phyloP scores from a whole-genome alignment of 2,329 filamentous ascomycete species.

The Boeremia exigua region DNA sequence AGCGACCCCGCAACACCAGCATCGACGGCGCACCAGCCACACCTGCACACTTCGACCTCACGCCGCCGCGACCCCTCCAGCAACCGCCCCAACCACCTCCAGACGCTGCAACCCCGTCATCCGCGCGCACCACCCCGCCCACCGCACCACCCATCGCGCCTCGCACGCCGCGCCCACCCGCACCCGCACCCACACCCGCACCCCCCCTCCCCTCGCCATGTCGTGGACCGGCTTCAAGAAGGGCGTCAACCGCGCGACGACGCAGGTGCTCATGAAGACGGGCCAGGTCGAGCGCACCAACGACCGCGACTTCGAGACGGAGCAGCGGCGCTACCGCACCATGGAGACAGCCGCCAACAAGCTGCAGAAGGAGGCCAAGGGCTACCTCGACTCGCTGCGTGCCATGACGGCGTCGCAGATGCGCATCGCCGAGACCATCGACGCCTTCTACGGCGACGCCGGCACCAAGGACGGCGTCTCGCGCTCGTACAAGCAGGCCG shows the following conservation, averaged over 20 bases:
- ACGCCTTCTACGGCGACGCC: slow-evolving; percentile 97
- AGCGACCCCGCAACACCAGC: background rate
- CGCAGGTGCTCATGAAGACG: slow-evolving; percentile 99
- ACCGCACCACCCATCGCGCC: no score
- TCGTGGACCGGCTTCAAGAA: slow-evolving; percentile 84
- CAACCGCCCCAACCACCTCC: no score
- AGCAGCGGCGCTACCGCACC: slow-evolving; percentile 93
- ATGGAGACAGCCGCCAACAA: slow-evolving; percentile 95
- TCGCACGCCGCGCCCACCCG: background rate
- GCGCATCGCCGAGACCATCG: slow-evolving; percentile 98
- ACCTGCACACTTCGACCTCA: no score
- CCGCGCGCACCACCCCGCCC: no score
- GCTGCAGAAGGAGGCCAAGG: slow-evolving; percentile 96
- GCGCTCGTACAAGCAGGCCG: slow-evolving; percentile 96
- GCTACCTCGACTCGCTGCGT: slow-evolving; percentile 93
- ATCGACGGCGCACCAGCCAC: no score
- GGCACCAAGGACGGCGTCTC: slow-evolving; percentile 94
- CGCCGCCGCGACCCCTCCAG: no score
- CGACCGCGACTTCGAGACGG: slow-evolving; percentile 98
- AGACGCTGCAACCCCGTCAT: no score
- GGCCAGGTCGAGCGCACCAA: slow-evolving; percentile 98
- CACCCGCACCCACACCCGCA: background rate
- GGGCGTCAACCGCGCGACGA: slow-evolving; percentile 97
- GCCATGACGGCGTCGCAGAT: slow-evolving; percentile 99
- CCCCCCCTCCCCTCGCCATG: slow-evolving; percentile 35